Conservation (phyloP, 176 grass and related monocot species). For the Sorghum bicolor region Sorghum_bicolor_NCBIv3 NC_012871.2:71513501-71514000, state of each 20-base stretch:
- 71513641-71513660: constrained; percentile 73
- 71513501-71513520: constrained; percentile 16
- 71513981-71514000: constrained; percentile 19
- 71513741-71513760: background rate
- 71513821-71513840: constrained; percentile 89
- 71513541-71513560: background rate
- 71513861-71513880: constrained; percentile 57
- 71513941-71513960: background rate
- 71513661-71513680: constrained; percentile 84
- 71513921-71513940: background rate
- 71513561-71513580: background rate
- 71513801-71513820: constrained; percentile 46
- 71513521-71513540: background rate
- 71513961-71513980: background rate
- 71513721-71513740: background rate
- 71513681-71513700: constrained; percentile 82
- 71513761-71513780: background rate
- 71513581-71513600: constrained; percentile 78
- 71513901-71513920: background rate
- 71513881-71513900: constrained; percentile 19
- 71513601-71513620: constrained; percentile 91
- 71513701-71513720: constrained; percentile 86
- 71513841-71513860: constrained; percentile 84
- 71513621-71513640: constrained; percentile 95
- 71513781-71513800: constrained; percentile 14